phyloP scores from a whole-genome alignment of 768 basidiomycete species.

The Tulasnella sp. region DNA sequence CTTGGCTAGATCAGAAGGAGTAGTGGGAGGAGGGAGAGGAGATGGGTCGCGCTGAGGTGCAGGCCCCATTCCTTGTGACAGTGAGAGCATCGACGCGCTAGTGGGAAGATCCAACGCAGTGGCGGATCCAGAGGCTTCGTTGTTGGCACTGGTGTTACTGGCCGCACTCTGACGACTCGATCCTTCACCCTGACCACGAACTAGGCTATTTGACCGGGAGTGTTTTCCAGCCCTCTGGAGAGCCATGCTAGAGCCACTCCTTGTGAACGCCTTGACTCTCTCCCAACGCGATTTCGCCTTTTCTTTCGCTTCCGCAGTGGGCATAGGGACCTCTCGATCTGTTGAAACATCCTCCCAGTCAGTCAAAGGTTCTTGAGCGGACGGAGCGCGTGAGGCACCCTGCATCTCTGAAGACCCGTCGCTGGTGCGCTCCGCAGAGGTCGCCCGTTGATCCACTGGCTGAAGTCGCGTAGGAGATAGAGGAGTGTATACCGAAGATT shows the following conservation, averaged over 20 bases:
- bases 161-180: constrained; percentile 62
- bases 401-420: background rate
- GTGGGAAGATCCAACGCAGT: constrained; percentile 46
- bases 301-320: constrained; percentile 41
- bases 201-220: constrained; percentile 69
- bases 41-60: constrained; percentile 49
- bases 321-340: constrained; percentile 32
- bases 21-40: constrained; percentile 60
- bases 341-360: constrained; percentile 25
- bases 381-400: background rate
- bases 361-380: constrained; percentile 17
- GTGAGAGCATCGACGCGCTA: constrained; percentile 50
- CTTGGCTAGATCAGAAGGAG: constrained; percentile 56
- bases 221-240: constrained; percentile 43
- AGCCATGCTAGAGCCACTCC: constrained; percentile 44
- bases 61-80: constrained; percentile 41
- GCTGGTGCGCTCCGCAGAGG: background rate
- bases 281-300: constrained; percentile 55
- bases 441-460: background rate
- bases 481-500: no score
- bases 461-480: no score
- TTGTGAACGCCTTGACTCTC: constrained; percentile 54
- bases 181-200: constrained; percentile 42
- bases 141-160: constrained; percentile 53
- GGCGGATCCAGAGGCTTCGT: background rate